Percentiles rank a stretch among this genome's conserved stretches.
Conservation (phyloP, 2,329 filamentous ascomycete species). For the Aspergillus sp. region DNA sequence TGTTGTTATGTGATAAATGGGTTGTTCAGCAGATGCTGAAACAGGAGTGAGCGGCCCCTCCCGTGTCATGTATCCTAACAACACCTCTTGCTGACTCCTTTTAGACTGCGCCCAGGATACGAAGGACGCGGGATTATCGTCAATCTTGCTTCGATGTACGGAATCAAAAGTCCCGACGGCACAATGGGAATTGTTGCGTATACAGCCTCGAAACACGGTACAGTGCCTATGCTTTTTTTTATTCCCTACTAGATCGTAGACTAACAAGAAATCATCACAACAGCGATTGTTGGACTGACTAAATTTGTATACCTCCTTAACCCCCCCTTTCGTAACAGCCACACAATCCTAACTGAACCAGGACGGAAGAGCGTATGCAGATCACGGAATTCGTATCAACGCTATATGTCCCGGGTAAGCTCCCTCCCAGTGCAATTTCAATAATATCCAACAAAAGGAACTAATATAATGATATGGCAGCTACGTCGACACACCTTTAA, state of each 20-base stretch:
- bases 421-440: neutral
- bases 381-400: constrained; percentile 57
- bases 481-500: constrained; percentile 26
- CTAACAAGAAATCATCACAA: neutral
- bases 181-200: constrained; percentile 20
- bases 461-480: neutral
- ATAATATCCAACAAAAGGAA: too few species aligned
- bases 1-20: constrained; percentile 50
- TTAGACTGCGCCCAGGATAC: constrained; percentile 4
- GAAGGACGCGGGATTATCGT: constrained; percentile 26
- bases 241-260: too few species aligned
- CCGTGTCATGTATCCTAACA: too few species aligned
- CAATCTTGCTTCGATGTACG: constrained; percentile 27
- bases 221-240: neutral
- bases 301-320: constrained; percentile 17
- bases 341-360: neutral
- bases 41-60: constrained; percentile 16
- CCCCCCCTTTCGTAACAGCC: too few species aligned
- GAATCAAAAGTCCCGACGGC: constrained; percentile 17
- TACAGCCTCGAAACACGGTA: constrained; percentile 27
- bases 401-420: constrained; percentile 56
- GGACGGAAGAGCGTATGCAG: constrained; percentile 51
- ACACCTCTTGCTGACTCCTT: too few species aligned
- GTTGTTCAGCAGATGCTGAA: constrained; percentile 18
- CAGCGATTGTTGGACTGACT: constrained; percentile 26